Conservation (phyloP, 1,284 basidiomycete species). For the Neotropicomus parvogracilis region DNA sequence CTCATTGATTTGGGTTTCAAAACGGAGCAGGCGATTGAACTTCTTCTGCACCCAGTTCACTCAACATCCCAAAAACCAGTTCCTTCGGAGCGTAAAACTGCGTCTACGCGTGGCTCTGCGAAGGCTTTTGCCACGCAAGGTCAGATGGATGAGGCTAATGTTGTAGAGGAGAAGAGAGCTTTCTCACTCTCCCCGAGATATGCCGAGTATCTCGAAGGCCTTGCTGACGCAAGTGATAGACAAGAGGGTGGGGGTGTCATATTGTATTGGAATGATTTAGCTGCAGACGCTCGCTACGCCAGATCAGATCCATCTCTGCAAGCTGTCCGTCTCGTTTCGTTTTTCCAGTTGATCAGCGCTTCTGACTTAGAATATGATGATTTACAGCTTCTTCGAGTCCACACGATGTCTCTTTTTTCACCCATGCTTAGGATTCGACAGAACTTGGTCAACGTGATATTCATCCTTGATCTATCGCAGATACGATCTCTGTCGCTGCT, state of each 20-base stretch:
- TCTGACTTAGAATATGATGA: constrained; percentile 8
- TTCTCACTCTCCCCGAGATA: constrained; percentile 26
- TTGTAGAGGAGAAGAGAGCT: constrained; percentile 16
- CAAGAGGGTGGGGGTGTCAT: constrained; percentile 72
- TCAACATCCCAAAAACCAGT: constrained; percentile 12
- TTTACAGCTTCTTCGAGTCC: constrained; percentile 63
- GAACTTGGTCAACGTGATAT: constrained; percentile 80
- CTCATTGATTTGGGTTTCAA: constrained; percentile 63
- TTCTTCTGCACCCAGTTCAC: constrained; percentile 61
- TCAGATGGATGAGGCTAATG: constrained; percentile 19
- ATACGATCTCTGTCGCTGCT: constrained; percentile 60
- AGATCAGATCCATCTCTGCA: constrained; percentile 42
- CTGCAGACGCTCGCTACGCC: constrained; percentile 71
- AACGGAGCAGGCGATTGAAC: constrained; percentile 60
- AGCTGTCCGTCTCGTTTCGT: constrained; percentile 10
- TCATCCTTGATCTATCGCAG: constrained; percentile 75
- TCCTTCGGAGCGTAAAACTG: not conserved
- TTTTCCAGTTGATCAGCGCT: not conserved
- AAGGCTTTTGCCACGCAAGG: constrained; percentile 8
- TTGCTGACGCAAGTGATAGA: constrained; percentile 89
- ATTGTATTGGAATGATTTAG: constrained; percentile 87
- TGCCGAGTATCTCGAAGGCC: constrained; percentile 59
- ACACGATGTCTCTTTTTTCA: constrained; percentile 79
- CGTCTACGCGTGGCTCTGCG: constrained; percentile 11
- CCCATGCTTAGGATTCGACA: constrained; percentile 54